A percentile compares a stretch with the other conserved stretches of the same genome.
These are phyloP conservation scores for Cyclotella cryptica DNA, from an alignment of 108 stramenopile species.

Conservation along the genomic window DNA sequence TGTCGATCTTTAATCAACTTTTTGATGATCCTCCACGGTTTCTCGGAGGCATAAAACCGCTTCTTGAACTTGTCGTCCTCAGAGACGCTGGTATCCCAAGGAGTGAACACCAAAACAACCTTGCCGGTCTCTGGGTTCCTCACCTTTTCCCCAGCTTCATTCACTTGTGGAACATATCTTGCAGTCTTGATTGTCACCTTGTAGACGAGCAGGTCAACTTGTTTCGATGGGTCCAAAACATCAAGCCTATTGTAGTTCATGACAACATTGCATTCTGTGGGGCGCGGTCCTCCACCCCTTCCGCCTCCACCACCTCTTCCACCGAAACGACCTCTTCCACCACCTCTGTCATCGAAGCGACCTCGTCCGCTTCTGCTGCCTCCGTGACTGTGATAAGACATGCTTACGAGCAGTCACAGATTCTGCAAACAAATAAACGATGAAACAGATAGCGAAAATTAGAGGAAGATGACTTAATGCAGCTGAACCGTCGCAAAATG, in stretches of 20 bases:
- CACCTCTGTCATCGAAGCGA: slow-evolving; percentile 1
- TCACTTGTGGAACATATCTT: neutral
- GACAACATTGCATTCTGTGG: slow-evolving; percentile 16
- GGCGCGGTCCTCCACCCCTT: slow-evolving; percentile 2
- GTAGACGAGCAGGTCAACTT: neutral
- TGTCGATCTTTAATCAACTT: slow-evolving; percentile 11
- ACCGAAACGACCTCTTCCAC: neutral
- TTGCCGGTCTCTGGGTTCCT: slow-evolving; percentile 2
- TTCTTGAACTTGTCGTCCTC: slow-evolving; percentile 12
- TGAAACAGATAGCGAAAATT: neutral
- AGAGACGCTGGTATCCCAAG: neutral
- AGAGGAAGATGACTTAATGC: neutral
- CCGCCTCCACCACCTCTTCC: slow-evolving; percentile 1
- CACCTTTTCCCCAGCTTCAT: slow-evolving; percentile 5
- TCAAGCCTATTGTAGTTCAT: slow-evolving; percentile 8
- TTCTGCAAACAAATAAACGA: neutral
- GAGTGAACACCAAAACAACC: neutral
- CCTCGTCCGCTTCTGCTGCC: neutral
- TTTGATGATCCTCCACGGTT: slow-evolving; percentile 18
- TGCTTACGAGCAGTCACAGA: neutral
- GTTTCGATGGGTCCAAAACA: slow-evolving; percentile 2
- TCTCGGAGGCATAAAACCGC: slow-evolving; percentile 10
- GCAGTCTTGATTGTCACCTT: slow-evolving; percentile 10
- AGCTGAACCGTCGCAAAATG: too few relatives aligned
- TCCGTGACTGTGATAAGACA: neutral